Evolutionary conservation across 345 rosid species (phyloP), one percentile per base, ranked within the genome.

Genomic region (Brassica rapa): DNA sequence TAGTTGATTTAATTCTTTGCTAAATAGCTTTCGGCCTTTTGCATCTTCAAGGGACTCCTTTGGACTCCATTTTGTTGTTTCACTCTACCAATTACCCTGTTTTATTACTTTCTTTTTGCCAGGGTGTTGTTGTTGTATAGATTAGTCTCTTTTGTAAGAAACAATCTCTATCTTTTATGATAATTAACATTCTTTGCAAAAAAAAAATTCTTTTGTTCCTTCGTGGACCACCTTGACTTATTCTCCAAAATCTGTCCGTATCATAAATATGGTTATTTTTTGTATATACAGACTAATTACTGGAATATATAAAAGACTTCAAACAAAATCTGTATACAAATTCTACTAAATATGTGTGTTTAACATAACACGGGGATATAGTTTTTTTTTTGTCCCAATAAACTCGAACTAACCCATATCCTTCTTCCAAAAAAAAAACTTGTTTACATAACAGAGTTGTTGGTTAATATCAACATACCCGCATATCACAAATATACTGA

Each of bases 161-260:
- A 27, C 30, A 27, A 27, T 4, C 29, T 25, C 4, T 25, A 25
- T 25, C 29, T 25, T 25, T 25, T 25, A 25, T 25, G 29, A 25
- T 25, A 25, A 25, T 25, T 25, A 25, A 2, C 29, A 25, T 25
- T 25, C 29, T 25, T 25, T 2, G 29, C 29, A 25, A 25, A 25
- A 25, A 25, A 27, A 0, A 27, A 27, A 4, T 27, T 27, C 30
- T 27, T 49, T 53, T 53, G 29, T 70, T 53, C 46, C 6, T 70
- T 67, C 59, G 14, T 25, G 73, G 73, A 70, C 73, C 62, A 70
- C 10, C 41, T 53, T 53, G 14, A 69, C 12, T 51, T 51, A 30
- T 69, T 70, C 72, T 27, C 49, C 29, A 9, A 68, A 8, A 27
- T 49, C 32, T 32, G 37, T 33, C 37, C 2, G 70, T 21, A 39